These are phyloP conservation scores for Xylaria intraflava DNA, from an alignment of 495 filamentous ascomycete species.

Conservation along the genomic window DNA sequence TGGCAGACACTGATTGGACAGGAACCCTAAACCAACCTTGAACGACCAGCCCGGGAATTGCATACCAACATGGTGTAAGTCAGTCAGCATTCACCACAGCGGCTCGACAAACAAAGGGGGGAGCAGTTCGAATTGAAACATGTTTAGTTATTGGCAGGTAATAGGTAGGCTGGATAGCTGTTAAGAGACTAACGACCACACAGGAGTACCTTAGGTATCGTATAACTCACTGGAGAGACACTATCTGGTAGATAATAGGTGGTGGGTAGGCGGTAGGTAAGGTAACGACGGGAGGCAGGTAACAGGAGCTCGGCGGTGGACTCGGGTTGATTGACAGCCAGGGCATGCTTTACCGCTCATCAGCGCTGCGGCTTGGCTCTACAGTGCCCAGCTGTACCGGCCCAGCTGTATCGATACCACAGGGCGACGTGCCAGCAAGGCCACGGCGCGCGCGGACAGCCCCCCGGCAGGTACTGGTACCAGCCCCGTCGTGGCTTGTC, in stretches of 20 bases:
- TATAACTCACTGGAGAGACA: no score
- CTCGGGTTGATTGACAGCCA: background rate
- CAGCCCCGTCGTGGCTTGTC: slow-evolving; percentile 20
- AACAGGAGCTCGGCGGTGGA: background rate
- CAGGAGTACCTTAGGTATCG: background rate
- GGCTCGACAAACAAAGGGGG: background rate
- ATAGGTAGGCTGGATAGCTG: no score
- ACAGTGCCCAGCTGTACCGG: no score
- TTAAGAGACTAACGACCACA: background rate
- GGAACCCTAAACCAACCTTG: slow-evolving; percentile 7
- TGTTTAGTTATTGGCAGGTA: background rate
- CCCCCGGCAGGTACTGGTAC: background rate
- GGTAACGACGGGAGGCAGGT: background rate
- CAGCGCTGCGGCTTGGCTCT: no score
- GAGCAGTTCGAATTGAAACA: no score
- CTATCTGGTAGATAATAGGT: background rate
- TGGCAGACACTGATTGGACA: slow-evolving; percentile 11
- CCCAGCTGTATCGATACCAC: no score
- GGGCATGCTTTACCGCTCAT: no score
- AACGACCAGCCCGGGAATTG: no score
- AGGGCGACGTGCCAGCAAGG: no score
- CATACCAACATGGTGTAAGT: background rate
- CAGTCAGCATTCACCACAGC: background rate
- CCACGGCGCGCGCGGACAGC: no score
- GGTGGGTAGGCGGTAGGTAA: background rate